Evolutionary conservation across 805 yeast genomes (phyloP).

Genomic region (Saturnispora dispora): DNA sequence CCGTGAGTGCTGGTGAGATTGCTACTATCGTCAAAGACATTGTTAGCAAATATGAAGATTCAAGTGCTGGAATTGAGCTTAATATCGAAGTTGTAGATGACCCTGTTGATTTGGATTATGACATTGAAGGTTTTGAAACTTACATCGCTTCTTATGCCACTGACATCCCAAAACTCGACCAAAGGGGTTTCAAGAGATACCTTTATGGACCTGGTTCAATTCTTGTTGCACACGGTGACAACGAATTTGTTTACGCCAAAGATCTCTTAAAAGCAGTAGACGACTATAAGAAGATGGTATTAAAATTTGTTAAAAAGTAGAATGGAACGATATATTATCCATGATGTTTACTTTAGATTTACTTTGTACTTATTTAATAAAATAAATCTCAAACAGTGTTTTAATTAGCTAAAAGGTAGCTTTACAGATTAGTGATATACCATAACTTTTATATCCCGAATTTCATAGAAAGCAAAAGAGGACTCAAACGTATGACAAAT

Average conservation of each 20-base stretch:
- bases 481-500: conserved; percentile 7
- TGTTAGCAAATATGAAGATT: conserved; percentile 20
- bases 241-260: conserved; percentile 41
- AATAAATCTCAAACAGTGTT: background rate
- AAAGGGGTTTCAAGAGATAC: conserved; percentile 34
- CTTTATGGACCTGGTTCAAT: conserved; percentile 64
- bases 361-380: background rate
- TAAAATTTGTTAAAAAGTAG: background rate
- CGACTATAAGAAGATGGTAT: conserved; percentile 41
- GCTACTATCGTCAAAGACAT: conserved; percentile 28
- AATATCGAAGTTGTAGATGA: conserved; percentile 18
- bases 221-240: conserved; percentile 48
- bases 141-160: conserved; percentile 27
- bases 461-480: background rate
- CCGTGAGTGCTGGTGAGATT: conserved; percentile 36
- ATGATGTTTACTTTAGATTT: background rate
- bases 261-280: conserved; percentile 43
- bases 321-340: background rate
- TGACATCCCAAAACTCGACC: conserved; percentile 38
- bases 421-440: background rate
- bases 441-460: conserved; percentile 6
- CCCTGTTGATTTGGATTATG: conserved; percentile 43
- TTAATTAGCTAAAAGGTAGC: background rate
- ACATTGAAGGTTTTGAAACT: conserved; percentile 58
- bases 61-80: conserved; percentile 11